Evolutionary conservation across 306 rosid species (phyloP).

Genomic region (Quercus aquifolioides): DNA sequence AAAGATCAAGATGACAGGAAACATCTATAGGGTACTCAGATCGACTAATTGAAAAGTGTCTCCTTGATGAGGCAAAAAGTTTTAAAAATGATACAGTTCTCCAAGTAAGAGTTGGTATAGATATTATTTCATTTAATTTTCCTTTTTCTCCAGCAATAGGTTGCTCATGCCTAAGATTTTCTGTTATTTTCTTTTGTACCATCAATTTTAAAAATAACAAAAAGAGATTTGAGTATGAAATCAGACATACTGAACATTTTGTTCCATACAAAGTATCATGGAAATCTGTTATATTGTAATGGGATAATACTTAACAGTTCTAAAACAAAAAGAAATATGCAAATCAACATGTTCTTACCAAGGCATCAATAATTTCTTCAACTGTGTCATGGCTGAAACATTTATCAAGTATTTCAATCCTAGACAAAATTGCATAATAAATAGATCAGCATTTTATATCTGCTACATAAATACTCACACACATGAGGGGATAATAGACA

Average conservation of each 20-base stretch:
- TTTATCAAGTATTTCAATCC: constrained; percentile 71
- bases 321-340: background rate
- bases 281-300: background rate
- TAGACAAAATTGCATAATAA: constrained; percentile 29
- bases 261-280: background rate
- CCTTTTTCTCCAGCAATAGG: background rate
- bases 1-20: too few relatives aligned
- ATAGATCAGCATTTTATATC: background rate
- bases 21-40: too few relatives aligned
- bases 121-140: background rate
- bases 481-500: background rate
- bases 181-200: background rate
- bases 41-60: too few relatives aligned
- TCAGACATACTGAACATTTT: background rate
- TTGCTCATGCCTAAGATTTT: background rate
- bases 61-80: too few relatives aligned
- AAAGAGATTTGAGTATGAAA: background rate
- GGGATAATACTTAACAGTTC: constrained; percentile 7
- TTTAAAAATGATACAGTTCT: too few relatives aligned
- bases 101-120: too few relatives aligned
- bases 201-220: background rate
- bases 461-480: too few relatives aligned
- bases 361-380: constrained; percentile 78
- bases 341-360: constrained; percentile 45
- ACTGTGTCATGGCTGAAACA: constrained; percentile 79